These are phyloP conservation scores for Leucogyrophana mollusca DNA, from an alignment of 768 basidiomycete genomes.

Conservation along the genomic window DNA sequence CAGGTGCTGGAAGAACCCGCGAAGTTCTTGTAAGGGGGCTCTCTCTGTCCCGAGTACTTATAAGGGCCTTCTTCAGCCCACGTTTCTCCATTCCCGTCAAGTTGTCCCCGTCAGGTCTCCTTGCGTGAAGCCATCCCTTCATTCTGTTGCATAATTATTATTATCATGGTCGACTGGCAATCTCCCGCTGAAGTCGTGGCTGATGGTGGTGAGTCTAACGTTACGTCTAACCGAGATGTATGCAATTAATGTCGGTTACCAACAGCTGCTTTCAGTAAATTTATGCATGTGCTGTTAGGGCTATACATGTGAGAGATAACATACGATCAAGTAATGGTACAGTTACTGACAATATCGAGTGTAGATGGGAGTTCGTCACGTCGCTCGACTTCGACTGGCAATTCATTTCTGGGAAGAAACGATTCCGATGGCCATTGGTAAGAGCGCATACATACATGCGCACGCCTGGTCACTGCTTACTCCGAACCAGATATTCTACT, in stretches of 20 bases:
- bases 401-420: conserved; percentile 52
- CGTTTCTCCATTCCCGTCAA: conserved; percentile 1
- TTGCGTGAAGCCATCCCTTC: not conserved
- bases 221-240: not conserved
- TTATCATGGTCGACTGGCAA: conserved; percentile 58
- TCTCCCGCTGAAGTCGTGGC: conserved; percentile 44
- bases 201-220: conserved; percentile 41
- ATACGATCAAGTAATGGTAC: not conserved
- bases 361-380: conserved; percentile 67
- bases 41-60: too few relatives aligned
- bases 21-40: too few relatives aligned
- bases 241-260: conserved; percentile 7
- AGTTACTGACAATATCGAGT: conserved; percentile 9
- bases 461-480: not conserved
- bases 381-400: conserved; percentile 67
- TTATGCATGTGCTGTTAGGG: conserved; percentile 60
- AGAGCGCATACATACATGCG: conserved; percentile 6
- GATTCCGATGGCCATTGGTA: conserved; percentile 70
- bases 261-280: conserved; percentile 39
- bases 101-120: not conserved
- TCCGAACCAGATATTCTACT: conserved; percentile 56
- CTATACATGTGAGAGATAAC: conserved; percentile 51
- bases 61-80: not conserved
- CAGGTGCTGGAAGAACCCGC: too few relatives aligned
- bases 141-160: not conserved